Base-by-base conservation (phyloP, 192 early-diverging fungal species). In the Thamnidium elegans region DNA sequence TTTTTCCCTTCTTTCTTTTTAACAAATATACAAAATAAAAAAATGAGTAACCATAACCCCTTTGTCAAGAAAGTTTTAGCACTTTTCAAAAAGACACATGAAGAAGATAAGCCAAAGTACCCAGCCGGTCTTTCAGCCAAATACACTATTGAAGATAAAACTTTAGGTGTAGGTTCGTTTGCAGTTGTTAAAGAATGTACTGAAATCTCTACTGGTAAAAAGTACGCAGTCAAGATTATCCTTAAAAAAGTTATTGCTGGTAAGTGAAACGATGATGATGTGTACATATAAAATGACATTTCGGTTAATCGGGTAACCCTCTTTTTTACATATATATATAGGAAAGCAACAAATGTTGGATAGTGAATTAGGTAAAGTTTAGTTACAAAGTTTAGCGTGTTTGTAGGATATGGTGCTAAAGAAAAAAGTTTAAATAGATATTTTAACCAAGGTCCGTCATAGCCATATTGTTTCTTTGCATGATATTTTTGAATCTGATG, bases 401-500 rank as follows among this genome's bases (percentile, higher is more conserved):
- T n/a, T n/a, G n/a, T n/a, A n/a, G n/a, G n/a, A n/a, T n/a, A n/a
- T n/a, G n/a, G n/a, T n/a, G n/a, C n/a, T n/a, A n/a, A n/a, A n/a
- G n/a, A n/a, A n/a, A n/a, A 47, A 21, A 30, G 10, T 10, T 32
- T 17, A 42, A 9, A 26, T 93, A 58, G 84, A 90, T 47, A 84
- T 94, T 31, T 76, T 96, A 64, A 87, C 87, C 50, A 85, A 87
- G 61, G 83, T 96, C 45, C 82, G 88, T 51, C 92, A 94, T 74
- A 82, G 79, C 17, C 85, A 94, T 79, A 92, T 94, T 66, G 89
- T 94, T 19, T 85, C 87, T 43, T 77, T 91, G 42, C 73, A 82
- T 19, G 87, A 85, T 64, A 68, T 86, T 71, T 87, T 85, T 66
- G 86, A 88, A 73, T 82, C 83, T 17, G 77, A 81, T 61, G 81